A percentile compares a stretch with the other conserved stretches of the same genome.
Conservation (phyloP, 2,329 filamentous ascomycete genomes). For the Cladophialophora bantiana region DNA sequence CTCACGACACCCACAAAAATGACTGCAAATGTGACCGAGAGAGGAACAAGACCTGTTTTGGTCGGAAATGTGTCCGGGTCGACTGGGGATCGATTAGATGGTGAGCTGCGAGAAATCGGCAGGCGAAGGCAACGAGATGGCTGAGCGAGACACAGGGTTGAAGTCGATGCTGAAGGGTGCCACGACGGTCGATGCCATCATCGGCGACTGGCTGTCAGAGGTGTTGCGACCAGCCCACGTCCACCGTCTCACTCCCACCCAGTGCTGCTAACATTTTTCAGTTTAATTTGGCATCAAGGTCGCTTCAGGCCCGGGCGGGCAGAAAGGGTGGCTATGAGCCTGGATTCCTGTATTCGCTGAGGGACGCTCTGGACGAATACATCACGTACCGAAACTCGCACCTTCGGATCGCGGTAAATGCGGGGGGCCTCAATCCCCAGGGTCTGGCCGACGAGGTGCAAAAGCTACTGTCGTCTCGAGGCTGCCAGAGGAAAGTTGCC, state of each 20-base stretch:
- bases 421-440: slow-evolving; percentile 30
- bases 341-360: slow-evolving; percentile 15
- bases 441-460: slow-evolving; percentile 16
- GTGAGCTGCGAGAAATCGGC: background rate
- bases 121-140: too few species aligned
- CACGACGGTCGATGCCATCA: slow-evolving; percentile 25
- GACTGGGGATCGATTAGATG: background rate
- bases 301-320: slow-evolving; percentile 12
- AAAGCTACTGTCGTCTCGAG: slow-evolving; percentile 3
- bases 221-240: background rate
- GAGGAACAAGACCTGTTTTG: background rate
- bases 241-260: too few species aligned
- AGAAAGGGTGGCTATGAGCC: slow-evolving; percentile 26
- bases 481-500: background rate
- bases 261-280: background rate
- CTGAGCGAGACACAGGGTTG: background rate
- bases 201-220: slow-evolving; percentile 49
- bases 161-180: background rate
- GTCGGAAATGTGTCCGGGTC: background rate
- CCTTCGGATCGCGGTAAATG: slow-evolving; percentile 30
- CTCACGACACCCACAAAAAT: background rate
- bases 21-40: background rate
- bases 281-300: slow-evolving; percentile 13
- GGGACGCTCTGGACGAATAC: slow-evolving; percentile 11
- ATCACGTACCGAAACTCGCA: slow-evolving; percentile 9